phyloP scores from a whole-genome alignment of 768 basidiomycete species.

The Sporobolomyces phaffii region DNA sequence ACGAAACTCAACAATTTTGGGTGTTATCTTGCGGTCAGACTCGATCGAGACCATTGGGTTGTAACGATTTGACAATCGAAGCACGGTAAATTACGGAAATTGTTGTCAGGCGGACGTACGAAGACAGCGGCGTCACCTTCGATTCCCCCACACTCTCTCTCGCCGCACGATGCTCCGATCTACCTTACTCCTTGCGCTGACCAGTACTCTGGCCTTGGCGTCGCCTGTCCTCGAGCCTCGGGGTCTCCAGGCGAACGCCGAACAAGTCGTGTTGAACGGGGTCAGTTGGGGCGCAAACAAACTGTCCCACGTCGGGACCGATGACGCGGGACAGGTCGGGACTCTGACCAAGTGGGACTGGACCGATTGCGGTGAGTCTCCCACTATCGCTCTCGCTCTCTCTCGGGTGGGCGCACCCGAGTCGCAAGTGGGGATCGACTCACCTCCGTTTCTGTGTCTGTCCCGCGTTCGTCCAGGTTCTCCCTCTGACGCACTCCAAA shows the following conservation, averaged over 20 bases:
- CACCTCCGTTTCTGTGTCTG: too few relatives aligned
- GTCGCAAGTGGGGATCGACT: too few relatives aligned
- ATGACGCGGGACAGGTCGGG: conserved; percentile 45
- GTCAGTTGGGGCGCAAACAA: conserved; percentile 41
- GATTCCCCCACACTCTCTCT: neutral
- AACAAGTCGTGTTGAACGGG: conserved; percentile 38
- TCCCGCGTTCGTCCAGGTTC: too few relatives aligned
- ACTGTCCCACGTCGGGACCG: conserved; percentile 38
- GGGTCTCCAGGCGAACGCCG: neutral
- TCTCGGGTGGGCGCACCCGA: too few relatives aligned
- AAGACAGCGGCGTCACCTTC: neutral
- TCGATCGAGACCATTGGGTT: too few relatives aligned
- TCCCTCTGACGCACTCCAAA: conserved; percentile 34
- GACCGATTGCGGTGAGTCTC: conserved; percentile 64
- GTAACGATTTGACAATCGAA: too few relatives aligned
- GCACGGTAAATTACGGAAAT: too few relatives aligned
- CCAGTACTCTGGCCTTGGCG: conserved; percentile 39
- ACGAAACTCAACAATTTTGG: too few relatives aligned
- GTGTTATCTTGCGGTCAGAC: too few relatives aligned
- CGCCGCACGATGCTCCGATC: neutral
- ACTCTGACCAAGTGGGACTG: conserved; percentile 60
- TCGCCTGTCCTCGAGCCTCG: conserved; percentile 38
- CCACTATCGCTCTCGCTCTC: neutral
- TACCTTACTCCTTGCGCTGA: conserved; percentile 16
- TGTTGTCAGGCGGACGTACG: neutral